A percentile compares a stretch with the other conserved stretches of the same genome.
These are phyloP conservation scores for Malus hybrid DNA, from an alignment of 331 rosid genomes.

Conservation along the genomic window DNA sequence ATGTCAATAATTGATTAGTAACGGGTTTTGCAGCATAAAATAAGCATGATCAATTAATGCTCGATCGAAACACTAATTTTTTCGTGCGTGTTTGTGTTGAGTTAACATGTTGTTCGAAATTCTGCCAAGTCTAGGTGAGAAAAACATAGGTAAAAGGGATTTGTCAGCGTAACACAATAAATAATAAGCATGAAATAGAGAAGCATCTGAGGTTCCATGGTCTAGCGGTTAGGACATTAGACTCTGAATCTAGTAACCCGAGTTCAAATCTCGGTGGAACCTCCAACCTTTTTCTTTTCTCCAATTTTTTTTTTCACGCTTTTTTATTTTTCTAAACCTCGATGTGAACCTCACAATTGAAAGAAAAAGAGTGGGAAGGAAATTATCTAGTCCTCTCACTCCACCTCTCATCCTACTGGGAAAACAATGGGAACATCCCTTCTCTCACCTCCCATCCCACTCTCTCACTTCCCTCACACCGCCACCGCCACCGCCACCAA, in stretches of 20 bases:
- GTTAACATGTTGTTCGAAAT: neutral
- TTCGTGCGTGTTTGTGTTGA: neutral
- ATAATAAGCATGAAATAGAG: rapidly evolving
- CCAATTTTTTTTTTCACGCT: no score
- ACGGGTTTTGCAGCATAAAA: no score
- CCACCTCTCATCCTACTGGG: neutral
- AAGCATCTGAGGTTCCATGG: slow-evolving; percentile 38
- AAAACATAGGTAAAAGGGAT: neutral
- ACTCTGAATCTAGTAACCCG: slow-evolving; percentile 95
- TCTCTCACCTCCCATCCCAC: slow-evolving; percentile 25
- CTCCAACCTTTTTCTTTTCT: neutral
- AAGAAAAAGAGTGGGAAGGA: neutral
- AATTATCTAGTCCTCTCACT: neutral
- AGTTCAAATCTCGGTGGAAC: slow-evolving; percentile 89
- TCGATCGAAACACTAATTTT: neutral
- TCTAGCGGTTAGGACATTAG: slow-evolving; percentile 94
- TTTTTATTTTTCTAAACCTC: no score
- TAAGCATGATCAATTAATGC: neutral
- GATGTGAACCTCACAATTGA: no score
- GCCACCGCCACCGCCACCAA: slow-evolving; percentile 3
- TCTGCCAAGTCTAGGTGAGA: neutral
- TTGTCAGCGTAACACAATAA: neutral
- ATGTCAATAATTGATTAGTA: no score
- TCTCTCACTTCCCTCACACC: slow-evolving; percentile 14
- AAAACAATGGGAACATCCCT: slow-evolving; percentile 43